Evolutionary conservation across 345 rosid species (phyloP), one percentile per base, ranked within the genome.

Genomic region (Citropsis articulata): DNA sequence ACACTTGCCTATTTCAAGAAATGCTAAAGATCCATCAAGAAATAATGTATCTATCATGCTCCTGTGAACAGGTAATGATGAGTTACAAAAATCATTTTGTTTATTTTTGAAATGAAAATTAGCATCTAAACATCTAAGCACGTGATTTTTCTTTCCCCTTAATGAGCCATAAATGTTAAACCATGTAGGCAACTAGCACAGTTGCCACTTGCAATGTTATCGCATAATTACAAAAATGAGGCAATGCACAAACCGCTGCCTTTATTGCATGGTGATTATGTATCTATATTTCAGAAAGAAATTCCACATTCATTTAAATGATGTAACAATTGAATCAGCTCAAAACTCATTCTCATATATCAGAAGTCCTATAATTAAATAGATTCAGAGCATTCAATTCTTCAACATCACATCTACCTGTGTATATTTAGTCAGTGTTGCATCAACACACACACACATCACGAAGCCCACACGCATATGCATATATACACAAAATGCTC

Each of bases 351-450:
- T 75, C 71, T 22, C 61, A 8, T 27, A 62, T 14, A 56, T 72
- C 66, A 72, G 53, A 72, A 72, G 40, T 74, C 69, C 36, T 18
- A 27, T 9, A 59, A 73, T 73, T 28, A 62, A 35, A 73, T 27
- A 48, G 40, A 5, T 40, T 57, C 40, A 21, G 35, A 9, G 19
- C 2, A 2, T 73, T 61, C 40, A 53, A 18, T 18, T 19, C 74
- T 30, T 50, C 25, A 53, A 18, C 62, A 71, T 71, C 42, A 71
- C 61, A 19, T 50, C 55, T 9, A 53, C 8, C 24, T 13, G 42
- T 9, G 28, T 62, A 40, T 45, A 61, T 7, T 27, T 38, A 3
- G 66, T 57, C 64, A 35, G 24, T 33, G 22, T 30, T 55, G 42
- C 48, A 66, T 19, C 33, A 38, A 38, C 13, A 40, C 45, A 36